A percentile compares a stretch with the other conserved stretches of the same genome.
These are phyloP conservation scores for Chrysosporium keratinophilum DNA, from an alignment of 2,329 filamentous ascomycete species.

Conservation along the genomic window DNA sequence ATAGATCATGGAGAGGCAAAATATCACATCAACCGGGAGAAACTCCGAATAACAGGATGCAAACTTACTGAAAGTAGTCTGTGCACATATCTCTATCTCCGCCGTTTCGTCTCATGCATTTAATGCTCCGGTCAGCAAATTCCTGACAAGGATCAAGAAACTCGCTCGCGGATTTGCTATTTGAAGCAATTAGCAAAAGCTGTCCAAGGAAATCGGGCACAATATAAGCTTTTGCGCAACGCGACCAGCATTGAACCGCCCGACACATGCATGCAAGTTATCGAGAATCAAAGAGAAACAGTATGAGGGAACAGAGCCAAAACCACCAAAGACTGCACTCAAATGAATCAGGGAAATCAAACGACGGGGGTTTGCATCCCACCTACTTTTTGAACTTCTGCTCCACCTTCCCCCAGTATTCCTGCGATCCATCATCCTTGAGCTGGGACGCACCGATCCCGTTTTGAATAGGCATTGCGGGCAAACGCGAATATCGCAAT, in stretches of 20 bases:
- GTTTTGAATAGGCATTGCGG: conserved; percentile 2
- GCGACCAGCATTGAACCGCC: too few relatives aligned
- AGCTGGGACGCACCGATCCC: conserved; percentile 1
- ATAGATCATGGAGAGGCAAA: background rate
- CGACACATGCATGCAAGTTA: background rate
- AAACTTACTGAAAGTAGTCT: conserved; percentile 85
- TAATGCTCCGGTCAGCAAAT: conserved; percentile 71
- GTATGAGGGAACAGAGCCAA: background rate
- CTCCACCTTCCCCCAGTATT: conserved; percentile 44
- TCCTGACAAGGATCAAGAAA: conserved; percentile 95
- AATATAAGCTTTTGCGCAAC: background rate
- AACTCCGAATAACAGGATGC: background rate
- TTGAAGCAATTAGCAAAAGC: background rate
- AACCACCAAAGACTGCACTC: background rate
- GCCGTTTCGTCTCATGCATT: conserved; percentile 77
- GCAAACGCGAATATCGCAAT: background rate
- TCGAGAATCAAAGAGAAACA: background rate
- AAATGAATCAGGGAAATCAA: background rate
- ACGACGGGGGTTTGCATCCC: background rate
- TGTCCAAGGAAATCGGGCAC: background rate
- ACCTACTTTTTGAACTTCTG: conserved; percentile 55
- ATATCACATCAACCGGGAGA: background rate
- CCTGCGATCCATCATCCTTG: conserved; percentile 40
- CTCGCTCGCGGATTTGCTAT: conserved; percentile 76
- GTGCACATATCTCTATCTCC: conserved; percentile 81